Percentiles rank a stretch among this genome's conserved stretches.
Evolutionary conservation across 768 basidiomycete species (phyloP).

Genomic region (Lentinus brumalis): DNA sequence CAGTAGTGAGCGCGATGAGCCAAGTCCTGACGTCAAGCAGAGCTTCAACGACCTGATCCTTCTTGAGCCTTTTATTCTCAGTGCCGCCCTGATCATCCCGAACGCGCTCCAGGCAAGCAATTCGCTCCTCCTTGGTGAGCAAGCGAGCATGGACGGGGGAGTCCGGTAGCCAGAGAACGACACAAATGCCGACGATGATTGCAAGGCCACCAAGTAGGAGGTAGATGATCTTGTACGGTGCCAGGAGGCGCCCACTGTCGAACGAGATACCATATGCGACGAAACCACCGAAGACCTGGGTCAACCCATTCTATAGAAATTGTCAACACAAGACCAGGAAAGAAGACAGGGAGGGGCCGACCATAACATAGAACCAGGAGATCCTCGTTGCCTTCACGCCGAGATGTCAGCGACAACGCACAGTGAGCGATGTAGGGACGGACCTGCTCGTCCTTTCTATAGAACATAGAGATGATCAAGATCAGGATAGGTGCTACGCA

Average conservation of each 20-base stretch:
- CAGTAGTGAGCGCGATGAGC: slow-evolving; percentile 59
- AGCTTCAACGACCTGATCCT: slow-evolving; percentile 58
- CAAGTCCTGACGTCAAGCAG: slow-evolving; percentile 60
- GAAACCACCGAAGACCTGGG: slow-evolving; percentile 62
- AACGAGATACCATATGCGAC: slow-evolving; percentile 67
- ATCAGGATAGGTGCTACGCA: slow-evolving; percentile 67
- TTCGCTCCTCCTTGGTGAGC: slow-evolving; percentile 58
- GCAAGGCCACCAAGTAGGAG: slow-evolving; percentile 61
- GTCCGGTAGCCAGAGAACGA: slow-evolving; percentile 64
- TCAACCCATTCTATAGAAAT: slow-evolving; percentile 31
- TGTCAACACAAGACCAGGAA: not conserved
- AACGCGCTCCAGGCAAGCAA: slow-evolving; percentile 65
- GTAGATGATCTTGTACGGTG: slow-evolving; percentile 65
- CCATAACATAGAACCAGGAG: slow-evolving; percentile 71
- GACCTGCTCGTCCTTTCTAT: slow-evolving; percentile 68
- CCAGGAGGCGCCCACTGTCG: slow-evolving; percentile 46
- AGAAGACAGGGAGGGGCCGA: slow-evolving; percentile 20
- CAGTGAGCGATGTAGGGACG: not conserved
- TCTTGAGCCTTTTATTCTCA: slow-evolving; percentile 61
- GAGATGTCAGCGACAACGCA: not conserved
- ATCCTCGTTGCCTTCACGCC: slow-evolving; percentile 51
- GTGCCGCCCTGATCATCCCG: slow-evolving; percentile 69
- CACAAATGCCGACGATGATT: slow-evolving; percentile 55
- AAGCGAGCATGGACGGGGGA: slow-evolving; percentile 62
- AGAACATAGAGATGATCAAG: slow-evolving; percentile 66